Conservation (phyloP, 2,329 filamentous ascomycete genomes). For the Pseudogymnoascus sp. region DNA sequence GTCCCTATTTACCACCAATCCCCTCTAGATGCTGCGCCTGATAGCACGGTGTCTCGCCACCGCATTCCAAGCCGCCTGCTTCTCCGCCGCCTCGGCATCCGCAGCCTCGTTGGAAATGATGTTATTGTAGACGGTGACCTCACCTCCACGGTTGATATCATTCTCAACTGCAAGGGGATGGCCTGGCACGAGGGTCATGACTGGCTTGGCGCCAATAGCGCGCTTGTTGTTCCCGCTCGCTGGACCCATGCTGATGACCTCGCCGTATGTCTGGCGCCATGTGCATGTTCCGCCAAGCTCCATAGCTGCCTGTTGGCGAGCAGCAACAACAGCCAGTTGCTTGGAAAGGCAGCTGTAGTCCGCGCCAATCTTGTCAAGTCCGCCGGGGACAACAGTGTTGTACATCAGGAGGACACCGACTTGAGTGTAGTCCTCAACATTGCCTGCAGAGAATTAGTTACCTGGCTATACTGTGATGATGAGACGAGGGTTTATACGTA, state of each 20-base stretch:
- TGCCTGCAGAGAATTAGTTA: slow-evolving; percentile 18
- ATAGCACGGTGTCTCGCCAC: neutral
- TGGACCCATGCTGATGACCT: neutral
- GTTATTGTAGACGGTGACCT: neutral
- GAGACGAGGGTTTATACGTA: slow-evolving; percentile 15
- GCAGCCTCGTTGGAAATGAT: neutral
- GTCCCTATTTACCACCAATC: neutral
- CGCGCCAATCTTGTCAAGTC: slow-evolving; percentile 19
- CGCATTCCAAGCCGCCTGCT: neutral
- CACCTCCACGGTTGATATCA: neutral
- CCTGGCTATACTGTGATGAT: slow-evolving; percentile 6
- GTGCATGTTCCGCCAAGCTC: neutral
- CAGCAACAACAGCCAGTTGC: slow-evolving; percentile 11
- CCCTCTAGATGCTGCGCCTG: neutral
- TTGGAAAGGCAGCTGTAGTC: slow-evolving; percentile 21
- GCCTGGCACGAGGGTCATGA: neutral
- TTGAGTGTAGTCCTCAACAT: slow-evolving; percentile 25
- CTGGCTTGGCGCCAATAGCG: neutral
- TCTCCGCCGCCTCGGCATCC: neutral
- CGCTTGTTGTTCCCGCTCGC: neutral
- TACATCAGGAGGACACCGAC: slow-evolving; percentile 20
- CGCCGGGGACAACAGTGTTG: slow-evolving; percentile 23
- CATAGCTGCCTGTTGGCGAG: neutral
- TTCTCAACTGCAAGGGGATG: neutral
- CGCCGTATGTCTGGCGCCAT: neutral